Evolutionary conservation across 768 basidiomycete genomes (phyloP).

Genomic region (Candolleomyces eurysporus): DNA sequence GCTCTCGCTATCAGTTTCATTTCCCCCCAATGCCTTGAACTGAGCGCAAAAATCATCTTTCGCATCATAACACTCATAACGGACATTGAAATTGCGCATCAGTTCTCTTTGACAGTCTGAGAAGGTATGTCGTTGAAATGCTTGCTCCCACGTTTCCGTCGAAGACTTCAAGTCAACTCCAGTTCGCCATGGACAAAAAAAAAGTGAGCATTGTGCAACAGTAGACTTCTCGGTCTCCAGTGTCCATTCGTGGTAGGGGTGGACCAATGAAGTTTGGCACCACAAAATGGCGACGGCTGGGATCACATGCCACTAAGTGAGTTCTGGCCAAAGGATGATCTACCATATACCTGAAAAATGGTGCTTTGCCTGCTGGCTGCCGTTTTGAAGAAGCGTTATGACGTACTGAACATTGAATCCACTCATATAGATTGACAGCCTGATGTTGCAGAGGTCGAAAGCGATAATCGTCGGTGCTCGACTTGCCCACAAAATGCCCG

Average conservation of each 20-base stretch:
- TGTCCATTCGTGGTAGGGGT: neutral
- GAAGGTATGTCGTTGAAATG: neutral
- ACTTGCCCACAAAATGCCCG: neutral
- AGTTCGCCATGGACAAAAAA: neutral
- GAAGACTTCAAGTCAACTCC: neutral
- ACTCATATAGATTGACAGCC: neutral
- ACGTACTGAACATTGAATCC: neutral
- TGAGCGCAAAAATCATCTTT: neutral
- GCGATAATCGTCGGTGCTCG: neutral
- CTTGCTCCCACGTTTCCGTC: neutral
- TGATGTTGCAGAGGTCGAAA: neutral
- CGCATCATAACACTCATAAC: conserved; percentile 4
- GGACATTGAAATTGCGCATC: neutral
- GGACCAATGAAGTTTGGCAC: conserved; percentile 1
- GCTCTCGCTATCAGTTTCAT: neutral
- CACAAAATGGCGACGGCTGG: neutral
- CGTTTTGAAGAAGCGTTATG: no score
- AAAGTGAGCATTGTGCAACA: neutral
- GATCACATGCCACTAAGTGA: neutral
- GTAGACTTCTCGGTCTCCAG: neutral
- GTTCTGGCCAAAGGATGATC: neutral
- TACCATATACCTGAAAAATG: neutral
- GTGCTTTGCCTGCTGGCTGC: neutral
- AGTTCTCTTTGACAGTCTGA: no score
- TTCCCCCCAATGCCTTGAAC: neutral